Percentiles rank a stretch among this genome's conserved stretches.
phyloP scores from a whole-genome alignment of 176 grass and related monocot genomes.

The Eleusine coracana region DNA sequence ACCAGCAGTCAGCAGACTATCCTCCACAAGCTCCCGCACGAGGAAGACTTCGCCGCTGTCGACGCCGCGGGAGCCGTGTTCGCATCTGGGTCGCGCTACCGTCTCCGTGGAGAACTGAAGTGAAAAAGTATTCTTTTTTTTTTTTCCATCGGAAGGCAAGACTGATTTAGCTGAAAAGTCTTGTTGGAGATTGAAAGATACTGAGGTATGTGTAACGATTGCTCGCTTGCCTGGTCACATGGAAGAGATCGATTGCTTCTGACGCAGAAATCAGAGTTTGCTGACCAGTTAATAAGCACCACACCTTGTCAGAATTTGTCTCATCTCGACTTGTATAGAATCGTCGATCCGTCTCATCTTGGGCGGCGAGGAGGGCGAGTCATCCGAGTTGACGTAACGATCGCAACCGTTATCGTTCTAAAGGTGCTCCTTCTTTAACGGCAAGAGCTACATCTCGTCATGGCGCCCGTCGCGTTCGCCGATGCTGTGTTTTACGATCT shows the following conservation, averaged over 20 bases:
- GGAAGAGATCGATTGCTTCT: not conserved
- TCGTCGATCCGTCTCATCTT: not conserved
- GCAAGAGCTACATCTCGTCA: not conserved
- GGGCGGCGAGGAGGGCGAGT: not conserved
- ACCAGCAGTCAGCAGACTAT: no score
- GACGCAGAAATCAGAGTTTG: not conserved
- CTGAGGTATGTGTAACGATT: not conserved
- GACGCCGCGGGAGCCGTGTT: no score
- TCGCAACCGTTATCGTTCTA: not conserved
- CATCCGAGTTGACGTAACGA: not conserved
- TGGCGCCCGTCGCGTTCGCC: not conserved
- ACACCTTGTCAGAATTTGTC: constrained; percentile 26
- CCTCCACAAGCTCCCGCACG: no score
- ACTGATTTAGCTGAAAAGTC: no score
- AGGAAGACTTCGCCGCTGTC: no score
- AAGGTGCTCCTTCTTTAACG: constrained; percentile 28
- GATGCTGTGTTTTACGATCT: not conserved
- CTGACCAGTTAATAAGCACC: not conserved
- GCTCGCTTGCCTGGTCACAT: not conserved
- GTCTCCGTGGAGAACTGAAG: not conserved
- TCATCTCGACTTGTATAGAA: not conserved
- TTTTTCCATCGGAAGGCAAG: not conserved
- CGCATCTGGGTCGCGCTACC: no score
- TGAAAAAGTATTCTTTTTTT: not conserved
- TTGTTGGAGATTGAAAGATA: no score